Conservation (phyloP, 148 eudicot species). For the Vaccinium macrocarpon region DNA sequence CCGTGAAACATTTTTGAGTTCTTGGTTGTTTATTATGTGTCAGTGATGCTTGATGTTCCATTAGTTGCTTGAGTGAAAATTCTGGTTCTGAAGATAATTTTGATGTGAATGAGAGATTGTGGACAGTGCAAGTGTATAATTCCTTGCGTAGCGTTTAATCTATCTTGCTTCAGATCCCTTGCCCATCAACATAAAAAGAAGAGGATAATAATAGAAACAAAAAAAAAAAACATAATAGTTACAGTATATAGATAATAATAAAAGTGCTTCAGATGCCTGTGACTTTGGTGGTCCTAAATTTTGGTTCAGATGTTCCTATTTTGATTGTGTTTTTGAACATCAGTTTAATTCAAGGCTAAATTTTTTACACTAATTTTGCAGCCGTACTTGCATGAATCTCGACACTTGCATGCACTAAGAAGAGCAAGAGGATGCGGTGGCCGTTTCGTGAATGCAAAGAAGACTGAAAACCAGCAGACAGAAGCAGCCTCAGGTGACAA, state of each 20-base stretch:
- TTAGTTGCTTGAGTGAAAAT: not conserved
- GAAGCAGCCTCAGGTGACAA: slow-evolving; percentile 33
- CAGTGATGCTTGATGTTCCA: not conserved
- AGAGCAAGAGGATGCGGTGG: slow-evolving; percentile 60
- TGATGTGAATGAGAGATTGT: not conserved
- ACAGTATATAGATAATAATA: no score
- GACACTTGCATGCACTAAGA: slow-evolving; percentile 59
- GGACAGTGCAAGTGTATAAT: not conserved
- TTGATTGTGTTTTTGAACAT: no score
- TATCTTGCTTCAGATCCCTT: not conserved
- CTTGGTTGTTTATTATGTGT: no score
- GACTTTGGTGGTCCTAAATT: not conserved
- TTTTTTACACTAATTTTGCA: slow-evolving; percentile 23
- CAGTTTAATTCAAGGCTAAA: not conserved
- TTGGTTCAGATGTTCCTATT: not conserved
- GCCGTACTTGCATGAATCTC: slow-evolving; percentile 68
- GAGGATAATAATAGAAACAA: not conserved
- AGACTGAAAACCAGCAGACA: slow-evolving; percentile 35
- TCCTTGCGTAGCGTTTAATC: not conserved
- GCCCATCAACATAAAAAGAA: not conserved
- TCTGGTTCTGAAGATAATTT: not conserved
- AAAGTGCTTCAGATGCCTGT: not conserved
- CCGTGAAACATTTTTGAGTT: not conserved
- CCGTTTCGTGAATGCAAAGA: slow-evolving; percentile 47
- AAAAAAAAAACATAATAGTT: no score